phyloP scores from a whole-genome alignment of 1,284 basidiomycete genomes.

The Sanghuangporus baumii region DNA sequence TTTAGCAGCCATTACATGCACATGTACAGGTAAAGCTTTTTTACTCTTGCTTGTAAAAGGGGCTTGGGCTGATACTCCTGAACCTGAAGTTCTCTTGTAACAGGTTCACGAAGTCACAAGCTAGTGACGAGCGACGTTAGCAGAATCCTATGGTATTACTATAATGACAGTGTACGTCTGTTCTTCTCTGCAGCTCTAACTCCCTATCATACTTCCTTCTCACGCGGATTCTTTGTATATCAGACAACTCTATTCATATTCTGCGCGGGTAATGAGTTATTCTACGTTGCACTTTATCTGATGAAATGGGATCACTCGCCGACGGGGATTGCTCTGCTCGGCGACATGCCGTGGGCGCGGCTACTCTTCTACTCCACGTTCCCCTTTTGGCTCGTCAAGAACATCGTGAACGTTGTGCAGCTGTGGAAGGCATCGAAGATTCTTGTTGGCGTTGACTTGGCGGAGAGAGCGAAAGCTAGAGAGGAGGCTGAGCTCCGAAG shows the following conservation, averaged over 20 bases:
- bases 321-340: conserved; percentile 38
- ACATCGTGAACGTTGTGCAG: conserved; percentile 94
- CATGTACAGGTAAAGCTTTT: conserved; percentile 86
- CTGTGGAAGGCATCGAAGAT: conserved; percentile 99
- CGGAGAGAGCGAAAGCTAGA: conserved; percentile 70
- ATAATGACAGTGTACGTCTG: conserved; percentile 79
- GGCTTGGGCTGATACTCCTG: conserved; percentile 1
- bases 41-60: neutral
- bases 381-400: conserved; percentile 81
- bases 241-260: conserved; percentile 87
- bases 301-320: conserved; percentile 80
- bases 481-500: conserved; percentile 34
- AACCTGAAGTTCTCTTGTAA: conserved; percentile 81
- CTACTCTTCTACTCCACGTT: conserved; percentile 61
- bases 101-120: conserved; percentile 93
- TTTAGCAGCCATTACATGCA: conserved; percentile 99
- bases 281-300: conserved; percentile 95
- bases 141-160: conserved; percentile 88
- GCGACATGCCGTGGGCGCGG: conserved; percentile 74
- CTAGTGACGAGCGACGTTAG: conserved; percentile 88
- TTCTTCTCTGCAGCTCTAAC: neutral
- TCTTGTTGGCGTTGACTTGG: conserved; percentile 84
- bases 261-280: conserved; percentile 96
- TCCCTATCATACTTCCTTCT: neutral
- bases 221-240: neutral